Conservation (phyloP, 257 asterid genomes). For the Buddleja alternifolia region DNA sequence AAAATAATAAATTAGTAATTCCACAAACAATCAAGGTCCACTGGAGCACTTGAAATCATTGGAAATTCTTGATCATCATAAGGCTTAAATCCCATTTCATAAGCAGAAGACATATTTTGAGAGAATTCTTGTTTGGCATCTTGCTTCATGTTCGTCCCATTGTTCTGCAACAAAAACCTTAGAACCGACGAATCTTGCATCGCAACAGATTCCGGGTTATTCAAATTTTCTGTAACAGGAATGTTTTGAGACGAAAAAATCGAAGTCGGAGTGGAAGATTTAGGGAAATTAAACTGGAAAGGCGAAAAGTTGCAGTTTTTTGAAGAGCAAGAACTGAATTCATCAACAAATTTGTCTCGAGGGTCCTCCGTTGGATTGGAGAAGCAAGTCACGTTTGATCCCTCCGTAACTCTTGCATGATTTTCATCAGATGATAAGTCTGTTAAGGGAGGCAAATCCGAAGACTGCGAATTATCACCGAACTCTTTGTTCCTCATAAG, state of each 20-base stretch:
- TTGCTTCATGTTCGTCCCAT: constrained; percentile 20
- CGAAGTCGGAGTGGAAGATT: constrained; percentile 30
- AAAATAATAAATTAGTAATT: constrained; percentile 11
- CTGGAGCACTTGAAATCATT: constrained; percentile 18
- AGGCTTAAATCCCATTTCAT: constrained; percentile 20
- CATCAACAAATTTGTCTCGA: constrained; percentile 21
- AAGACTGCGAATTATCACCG: constrained; percentile 26
- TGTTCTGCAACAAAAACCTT: constrained; percentile 44
- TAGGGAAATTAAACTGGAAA: constrained; percentile 27
- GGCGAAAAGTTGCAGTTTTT: constrained; percentile 33
- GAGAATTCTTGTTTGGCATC: constrained; percentile 16
- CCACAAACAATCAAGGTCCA: constrained; percentile 52
- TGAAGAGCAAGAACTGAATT: constrained; percentile 34
- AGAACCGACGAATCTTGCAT: constrained; percentile 54
- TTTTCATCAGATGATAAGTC: constrained; percentile 53
- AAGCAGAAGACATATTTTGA: constrained; percentile 17
- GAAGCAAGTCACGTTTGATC: constrained; percentile 54
- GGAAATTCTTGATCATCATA: constrained; percentile 36
- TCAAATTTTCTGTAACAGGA: constrained; percentile 31
- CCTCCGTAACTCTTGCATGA: constrained; percentile 30
- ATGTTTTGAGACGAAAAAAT: constrained; percentile 33
- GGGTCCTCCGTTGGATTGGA: constrained; percentile 53
- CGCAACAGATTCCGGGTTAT: constrained; percentile 27
- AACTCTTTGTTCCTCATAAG: constrained; percentile 17
- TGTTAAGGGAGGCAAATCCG: constrained; percentile 55